Conservation (phyloP, 2,329 filamentous ascomycete genomes). For the Ophiostoma novo-ulmi region DNA sequence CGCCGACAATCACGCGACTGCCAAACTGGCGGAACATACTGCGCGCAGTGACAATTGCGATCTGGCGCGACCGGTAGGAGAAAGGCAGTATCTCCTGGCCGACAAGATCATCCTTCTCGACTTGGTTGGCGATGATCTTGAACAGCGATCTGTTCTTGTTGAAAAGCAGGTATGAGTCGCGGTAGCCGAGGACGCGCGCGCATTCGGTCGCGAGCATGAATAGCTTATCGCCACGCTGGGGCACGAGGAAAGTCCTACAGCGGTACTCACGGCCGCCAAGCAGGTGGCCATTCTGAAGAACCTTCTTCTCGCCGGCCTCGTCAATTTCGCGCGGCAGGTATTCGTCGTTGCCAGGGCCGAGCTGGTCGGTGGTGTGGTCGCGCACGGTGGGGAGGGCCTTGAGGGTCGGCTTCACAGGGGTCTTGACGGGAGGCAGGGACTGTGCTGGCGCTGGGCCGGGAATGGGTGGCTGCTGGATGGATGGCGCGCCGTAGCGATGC, state of each 20-base stretch:
- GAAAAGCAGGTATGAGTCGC: slow-evolving; percentile 96
- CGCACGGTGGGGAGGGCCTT: slow-evolving; percentile 94
- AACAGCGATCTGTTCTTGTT: slow-evolving; percentile 96
- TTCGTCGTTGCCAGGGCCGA: slow-evolving; percentile 83
- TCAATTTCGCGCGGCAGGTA: slow-evolving; percentile 92
- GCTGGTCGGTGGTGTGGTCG: slow-evolving; percentile 94
- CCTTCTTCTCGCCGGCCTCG: slow-evolving; percentile 90
- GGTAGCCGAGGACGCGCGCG: slow-evolving; percentile 84
- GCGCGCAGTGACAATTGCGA: slow-evolving; percentile 92
- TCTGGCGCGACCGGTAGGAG: slow-evolving; percentile 96
- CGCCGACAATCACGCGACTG: slow-evolving; percentile 84
- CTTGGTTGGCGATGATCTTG: slow-evolving; percentile 95
- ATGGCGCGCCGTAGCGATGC: slow-evolving; percentile 26
- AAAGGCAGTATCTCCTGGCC: slow-evolving; percentile 93
- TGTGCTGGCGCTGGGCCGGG: slow-evolving; percentile 36
- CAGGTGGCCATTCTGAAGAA: slow-evolving; percentile 74
- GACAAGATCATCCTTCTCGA: slow-evolving; percentile 95
- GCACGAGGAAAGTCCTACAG: slow-evolving; percentile 89
- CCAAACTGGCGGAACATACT: slow-evolving; percentile 99
- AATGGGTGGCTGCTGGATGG: background rate
- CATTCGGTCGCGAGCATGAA: slow-evolving; percentile 99
- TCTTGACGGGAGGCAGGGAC: slow-evolving; percentile 62
- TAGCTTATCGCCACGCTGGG: slow-evolving; percentile 83
- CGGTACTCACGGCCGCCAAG: slow-evolving; percentile 81
- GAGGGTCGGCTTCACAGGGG: slow-evolving; percentile 74